Conservation (phyloP, 192 early-diverging fungal genomes). For the Backusella macrospora region DNA sequence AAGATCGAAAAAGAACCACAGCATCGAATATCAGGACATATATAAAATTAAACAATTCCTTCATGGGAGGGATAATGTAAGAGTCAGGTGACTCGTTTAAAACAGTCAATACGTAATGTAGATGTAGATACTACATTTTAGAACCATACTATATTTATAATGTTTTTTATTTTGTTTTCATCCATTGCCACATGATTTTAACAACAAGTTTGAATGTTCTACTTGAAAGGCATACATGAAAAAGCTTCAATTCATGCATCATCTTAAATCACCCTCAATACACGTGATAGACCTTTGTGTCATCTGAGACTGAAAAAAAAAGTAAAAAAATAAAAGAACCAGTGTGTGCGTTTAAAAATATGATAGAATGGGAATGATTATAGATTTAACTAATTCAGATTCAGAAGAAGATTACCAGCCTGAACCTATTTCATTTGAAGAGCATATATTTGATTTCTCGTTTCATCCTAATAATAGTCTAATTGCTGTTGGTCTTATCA, state of each 20-base stretch:
- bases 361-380: not conserved
- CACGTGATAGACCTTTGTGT: not conserved
- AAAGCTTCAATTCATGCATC: not conserved
- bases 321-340: not conserved
- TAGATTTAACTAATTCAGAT: constrained; percentile 15
- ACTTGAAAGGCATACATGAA: not conserved
- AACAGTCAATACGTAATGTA: not conserved
- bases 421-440: constrained; percentile 48
- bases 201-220: too few relatives aligned
- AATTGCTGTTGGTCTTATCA: constrained; percentile 73
- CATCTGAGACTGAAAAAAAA: constrained; percentile 1
- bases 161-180: too few relatives aligned
- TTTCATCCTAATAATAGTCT: constrained; percentile 73
- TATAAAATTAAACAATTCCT: too few relatives aligned
- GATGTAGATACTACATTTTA: not conserved
- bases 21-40: too few relatives aligned
- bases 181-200: too few relatives aligned
- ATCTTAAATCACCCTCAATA: not conserved
- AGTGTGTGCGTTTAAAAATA: not conserved
- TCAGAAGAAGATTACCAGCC: constrained; percentile 33
- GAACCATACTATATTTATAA: not conserved
- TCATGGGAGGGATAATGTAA: too few relatives aligned
- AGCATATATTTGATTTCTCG: constrained; percentile 62
- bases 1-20: too few relatives aligned
- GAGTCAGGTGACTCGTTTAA: too few relatives aligned